Base-by-base conservation (phyloP, 2,329 filamentous ascomycete genomes). In the Peltaster fructicola region DNA sequence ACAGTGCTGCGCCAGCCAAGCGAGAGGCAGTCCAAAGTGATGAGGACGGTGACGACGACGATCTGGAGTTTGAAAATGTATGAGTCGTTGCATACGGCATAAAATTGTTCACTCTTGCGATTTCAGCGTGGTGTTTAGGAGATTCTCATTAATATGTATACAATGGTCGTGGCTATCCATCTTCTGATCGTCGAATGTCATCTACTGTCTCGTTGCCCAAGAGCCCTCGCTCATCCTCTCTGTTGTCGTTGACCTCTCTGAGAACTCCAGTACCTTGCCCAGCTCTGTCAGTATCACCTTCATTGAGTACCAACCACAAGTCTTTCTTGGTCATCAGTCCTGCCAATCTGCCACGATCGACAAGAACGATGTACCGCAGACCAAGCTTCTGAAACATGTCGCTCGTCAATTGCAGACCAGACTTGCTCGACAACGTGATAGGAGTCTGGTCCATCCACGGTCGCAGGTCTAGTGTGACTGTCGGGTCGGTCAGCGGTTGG, bases 381-480 rank as follows among this genome's bases (percentile, higher is more conserved):
- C 88, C 88, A 6, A 98, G 67, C 47, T 85, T 85, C 56, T 92
- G 82, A 53, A 98, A 95, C 64, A 98, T 90, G 29, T 68, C 73
- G 13, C 90, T 73, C 3, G 79, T 80, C n/a, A 95, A 65, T 45
- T 84, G 73, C 31, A 98, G 69, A 30, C 64, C 74, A 9, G 73
- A 72, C 34, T 72, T 68, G 12, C 70, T 72, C 20, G 81, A 78
- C 10, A 95, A 61, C 1, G 88, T 95, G 22, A 98, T 77, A 1
- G 88, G 88, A 0, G 88, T 98, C 51, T 93, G 85, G 50, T 98
- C 88, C 82, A 98, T 93, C 88, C 88, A 98, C 3, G 84, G 84
- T 6, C 85, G 64, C 7, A 98, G 63, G 52, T 98, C 88, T 18
- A 98, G 68, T 1, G 75, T 82, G 9, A 69, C 64, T 11, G 65